Conservation (phyloP, 140 eudicot species). For the Stevia rebaudiana region DNA sequence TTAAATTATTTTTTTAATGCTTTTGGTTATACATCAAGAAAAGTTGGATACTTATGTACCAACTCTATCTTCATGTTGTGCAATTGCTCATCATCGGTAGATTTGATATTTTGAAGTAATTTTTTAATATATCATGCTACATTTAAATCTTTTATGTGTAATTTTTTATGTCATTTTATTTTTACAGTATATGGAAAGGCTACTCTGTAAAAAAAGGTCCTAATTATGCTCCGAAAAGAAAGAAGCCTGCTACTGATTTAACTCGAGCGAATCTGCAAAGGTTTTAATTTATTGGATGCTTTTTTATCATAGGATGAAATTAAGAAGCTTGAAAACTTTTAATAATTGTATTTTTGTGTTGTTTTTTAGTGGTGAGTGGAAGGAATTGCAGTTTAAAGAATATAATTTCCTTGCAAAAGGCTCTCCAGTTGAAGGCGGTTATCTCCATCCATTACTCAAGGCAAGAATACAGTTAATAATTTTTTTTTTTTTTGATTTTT, state of each 20-base stretch:
- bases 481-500: background rate
- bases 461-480: constrained; percentile 33
- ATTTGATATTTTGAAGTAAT: too few relatives aligned
- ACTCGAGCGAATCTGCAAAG: constrained; percentile 70
- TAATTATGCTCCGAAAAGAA: constrained; percentile 78
- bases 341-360: background rate
- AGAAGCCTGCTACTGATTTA: constrained; percentile 84
- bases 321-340: background rate
- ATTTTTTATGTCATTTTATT: constrained; percentile 13
- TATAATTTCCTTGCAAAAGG: constrained; percentile 93
- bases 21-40: constrained; percentile 12
- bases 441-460: constrained; percentile 90
- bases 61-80: background rate
- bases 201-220: constrained; percentile 82
- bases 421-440: constrained; percentile 74
- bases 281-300: constrained; percentile 29
- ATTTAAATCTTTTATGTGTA: constrained; percentile 9
- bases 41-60: background rate
- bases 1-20: background rate
- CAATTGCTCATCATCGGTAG: background rate
- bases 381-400: constrained; percentile 73
- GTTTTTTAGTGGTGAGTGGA: constrained; percentile 84
- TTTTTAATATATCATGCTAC: background rate
- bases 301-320: constrained; percentile 3
- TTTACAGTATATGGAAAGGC: constrained; percentile 78